Evolutionary conservation across 169 alveolate genomes (phyloP), one percentile per base, ranked within the genome.

Genomic region (Plasmodium coatneyi): DNA sequence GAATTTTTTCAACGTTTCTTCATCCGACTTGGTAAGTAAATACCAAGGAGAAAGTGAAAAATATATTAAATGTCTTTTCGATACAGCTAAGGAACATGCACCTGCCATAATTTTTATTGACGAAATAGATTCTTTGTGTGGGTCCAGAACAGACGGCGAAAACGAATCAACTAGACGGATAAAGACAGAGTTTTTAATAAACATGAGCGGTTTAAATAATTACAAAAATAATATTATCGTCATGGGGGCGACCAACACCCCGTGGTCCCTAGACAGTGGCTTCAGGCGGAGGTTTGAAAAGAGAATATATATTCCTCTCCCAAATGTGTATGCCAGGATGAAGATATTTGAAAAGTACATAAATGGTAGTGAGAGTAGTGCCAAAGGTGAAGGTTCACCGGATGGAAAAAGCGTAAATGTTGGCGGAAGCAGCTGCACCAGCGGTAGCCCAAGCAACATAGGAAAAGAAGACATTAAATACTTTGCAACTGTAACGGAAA

Each of bases 11-110:
- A 95, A 82, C 94, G 98, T 99, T 28, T 98, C 99, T 5, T 98
- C 99, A 14, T 98, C 99, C 5, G 99, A 99, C 96, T 96, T 99
- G 36, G 99, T 99, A 54, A 98, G 99, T 92, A 99, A 99, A 96
- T 99, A 99, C 98, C 99, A 98, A 96, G 99, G 99, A 28, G 99
- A 99, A 86, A 97, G 99, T 84, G 99, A 99, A 97, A 98, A 98
- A 96, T 97, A 97, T 41, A 98, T 97, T 25, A 96, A 97, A 82
- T 97, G 98, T 34, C 96, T 99, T 80, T 99, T 99, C 93, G 98
- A 98, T 80, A 95, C 98, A 96, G 99, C 99, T 30, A 95, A 99
- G 82, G 99, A 98, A 84, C 96, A 97, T 80, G 96, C 98, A 41
- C 99, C 99, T 4, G 96, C 99, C 49, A 98, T 99, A 36, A 99